Percentiles rank a stretch among this genome's conserved stretches.
phyloP scores from a whole-genome alignment of 2,329 filamentous ascomycete genomes.

The Pseudogymnoascus sp. region DNA sequence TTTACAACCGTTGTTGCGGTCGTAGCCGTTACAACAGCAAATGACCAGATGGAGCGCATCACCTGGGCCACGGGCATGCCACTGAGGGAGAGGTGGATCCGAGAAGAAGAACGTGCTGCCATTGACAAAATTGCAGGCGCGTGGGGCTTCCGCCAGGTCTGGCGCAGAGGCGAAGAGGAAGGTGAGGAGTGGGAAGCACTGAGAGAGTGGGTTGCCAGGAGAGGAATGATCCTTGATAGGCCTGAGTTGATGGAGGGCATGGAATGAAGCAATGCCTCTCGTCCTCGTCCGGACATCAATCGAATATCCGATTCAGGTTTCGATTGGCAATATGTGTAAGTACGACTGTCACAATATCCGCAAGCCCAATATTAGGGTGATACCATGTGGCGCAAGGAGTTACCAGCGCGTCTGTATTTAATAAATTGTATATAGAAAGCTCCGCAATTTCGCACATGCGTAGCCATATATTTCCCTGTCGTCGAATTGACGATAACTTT shows the following conservation, averaged over 20 bases:
- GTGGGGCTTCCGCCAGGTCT: slow-evolving; percentile 83
- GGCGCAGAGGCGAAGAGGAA: slow-evolving; percentile 79
- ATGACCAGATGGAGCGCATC: slow-evolving; percentile 92
- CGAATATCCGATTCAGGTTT: background rate
- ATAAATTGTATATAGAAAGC: background rate
- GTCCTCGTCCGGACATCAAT: background rate
- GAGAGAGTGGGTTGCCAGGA: slow-evolving; percentile 71
- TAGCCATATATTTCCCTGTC: background rate
- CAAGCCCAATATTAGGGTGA: background rate
- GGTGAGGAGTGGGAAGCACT: slow-evolving; percentile 84
- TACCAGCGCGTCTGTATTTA: background rate
- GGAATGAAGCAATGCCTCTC: slow-evolving; percentile 41
- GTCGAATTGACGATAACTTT: background rate
- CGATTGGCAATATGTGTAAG: background rate
- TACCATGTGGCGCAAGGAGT: slow-evolving; percentile 1
- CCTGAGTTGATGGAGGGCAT: slow-evolving; percentile 90
- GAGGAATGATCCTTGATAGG: slow-evolving; percentile 84
- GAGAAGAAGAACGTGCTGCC: slow-evolving; percentile 83
- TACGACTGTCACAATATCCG: background rate
- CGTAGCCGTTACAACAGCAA: slow-evolving; percentile 76
- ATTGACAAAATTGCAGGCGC: slow-evolving; percentile 78
- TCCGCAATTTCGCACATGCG: background rate
- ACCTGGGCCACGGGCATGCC: slow-evolving; percentile 82
- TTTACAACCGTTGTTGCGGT: slow-evolving; percentile 76
- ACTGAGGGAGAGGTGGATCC: slow-evolving; percentile 72